A percentile compares a stretch with the other conserved stretches of the same genome.
These are phyloP conservation scores for Cryphonectria nitschkei DNA, from an alignment of 2,329 filamentous ascomycete genomes.

Conservation along the genomic window DNA sequence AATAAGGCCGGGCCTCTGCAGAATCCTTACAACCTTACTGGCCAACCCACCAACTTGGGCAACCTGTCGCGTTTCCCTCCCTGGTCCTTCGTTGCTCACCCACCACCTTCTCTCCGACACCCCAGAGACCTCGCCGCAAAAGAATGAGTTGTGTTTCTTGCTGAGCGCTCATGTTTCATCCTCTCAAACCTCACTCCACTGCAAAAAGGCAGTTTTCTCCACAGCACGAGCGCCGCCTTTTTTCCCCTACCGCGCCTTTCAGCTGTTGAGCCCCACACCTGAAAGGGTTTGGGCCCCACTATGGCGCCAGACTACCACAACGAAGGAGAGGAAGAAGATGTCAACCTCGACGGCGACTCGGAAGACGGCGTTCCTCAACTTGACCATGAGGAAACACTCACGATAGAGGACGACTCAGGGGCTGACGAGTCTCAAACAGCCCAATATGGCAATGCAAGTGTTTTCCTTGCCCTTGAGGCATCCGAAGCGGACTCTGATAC, in stretches of 20 bases:
- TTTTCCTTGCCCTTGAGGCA: slow-evolving; percentile 25
- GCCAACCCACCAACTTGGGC: not conserved
- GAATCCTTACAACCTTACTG: not conserved
- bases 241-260: not conserved
- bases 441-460: not conserved
- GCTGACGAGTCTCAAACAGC: not conserved
- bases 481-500: slow-evolving; percentile 18
- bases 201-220: not conserved
- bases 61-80: not conserved
- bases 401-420: not conserved
- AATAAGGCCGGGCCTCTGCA: not conserved
- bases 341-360: not conserved
- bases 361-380: not conserved
- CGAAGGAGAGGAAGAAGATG: not conserved
- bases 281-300: not conserved
- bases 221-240: not conserved
- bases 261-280: slow-evolving; percentile 4
- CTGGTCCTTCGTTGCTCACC: not conserved
- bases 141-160: not conserved
- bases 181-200: not conserved
- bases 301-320: not conserved
- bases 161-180: not conserved
- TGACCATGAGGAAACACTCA: not conserved
- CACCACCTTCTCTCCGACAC: not conserved
- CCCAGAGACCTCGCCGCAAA: not conserved